A percentile compares a stretch with the other conserved stretches of the same genome.
Evolutionary conservation across 495 filamentous ascomycete species (phyloP).

Genomic region (Lindgomyces ingoldianus): DNA sequence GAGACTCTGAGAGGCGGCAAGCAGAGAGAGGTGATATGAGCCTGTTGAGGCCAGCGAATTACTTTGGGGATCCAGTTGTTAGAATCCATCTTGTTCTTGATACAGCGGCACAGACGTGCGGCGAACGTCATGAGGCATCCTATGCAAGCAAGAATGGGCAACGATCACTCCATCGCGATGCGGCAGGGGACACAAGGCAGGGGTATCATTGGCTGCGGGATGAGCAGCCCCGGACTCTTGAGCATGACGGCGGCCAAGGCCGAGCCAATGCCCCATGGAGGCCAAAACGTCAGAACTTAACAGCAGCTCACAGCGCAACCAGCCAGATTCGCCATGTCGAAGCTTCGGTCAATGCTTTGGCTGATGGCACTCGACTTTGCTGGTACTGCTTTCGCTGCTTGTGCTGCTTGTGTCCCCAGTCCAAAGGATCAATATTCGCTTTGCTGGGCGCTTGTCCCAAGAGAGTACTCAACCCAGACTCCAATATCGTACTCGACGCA

Average conservation of each 20-base stretch:
- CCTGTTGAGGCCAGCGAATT: neutral
- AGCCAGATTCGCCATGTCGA: too few species aligned
- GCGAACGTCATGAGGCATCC: conserved; percentile 24
- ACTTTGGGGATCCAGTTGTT: neutral
- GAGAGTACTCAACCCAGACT: neutral
- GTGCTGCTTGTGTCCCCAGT: neutral
- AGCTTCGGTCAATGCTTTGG: too few species aligned
- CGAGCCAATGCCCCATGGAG: neutral
- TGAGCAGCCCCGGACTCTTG: neutral
- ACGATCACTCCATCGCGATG: conserved; percentile 22
- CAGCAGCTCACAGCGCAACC: neutral
- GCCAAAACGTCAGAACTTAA: neutral
- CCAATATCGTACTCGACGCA: neutral
- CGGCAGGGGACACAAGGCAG: conserved; percentile 1
- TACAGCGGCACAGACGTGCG: neutral
- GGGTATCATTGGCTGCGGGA: conserved; percentile 9
- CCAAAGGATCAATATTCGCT: neutral
- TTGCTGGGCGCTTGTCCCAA: neutral
- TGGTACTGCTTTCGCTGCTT: too few species aligned
- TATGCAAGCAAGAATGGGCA: conserved; percentile 11
- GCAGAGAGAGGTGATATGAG: too few species aligned
- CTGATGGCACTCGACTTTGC: too few species aligned
- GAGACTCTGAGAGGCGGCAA: too few species aligned
- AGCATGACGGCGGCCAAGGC: conserved; percentile 14
- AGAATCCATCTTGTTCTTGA: neutral